A percentile compares a stretch with the other conserved stretches of the same genome.
Conservation (phyloP, 805 yeast genomes). For the Henningerozyma blattae region DNA sequence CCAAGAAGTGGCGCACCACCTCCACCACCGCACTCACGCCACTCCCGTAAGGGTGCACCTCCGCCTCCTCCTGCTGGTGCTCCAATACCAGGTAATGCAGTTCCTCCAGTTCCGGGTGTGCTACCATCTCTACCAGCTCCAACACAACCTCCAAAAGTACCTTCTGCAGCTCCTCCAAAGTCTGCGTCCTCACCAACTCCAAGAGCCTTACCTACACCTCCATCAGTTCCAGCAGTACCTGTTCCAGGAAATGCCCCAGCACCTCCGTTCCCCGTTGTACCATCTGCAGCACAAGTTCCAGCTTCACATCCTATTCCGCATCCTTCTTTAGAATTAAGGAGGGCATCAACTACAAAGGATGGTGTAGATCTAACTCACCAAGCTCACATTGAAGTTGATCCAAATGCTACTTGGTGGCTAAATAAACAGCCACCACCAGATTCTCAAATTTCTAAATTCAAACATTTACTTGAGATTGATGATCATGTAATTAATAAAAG, state of each 20-base stretch:
- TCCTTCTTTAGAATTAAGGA: not conserved
- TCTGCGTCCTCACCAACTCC: slow-evolving; percentile 2
- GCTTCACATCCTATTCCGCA: slow-evolving; percentile 9
- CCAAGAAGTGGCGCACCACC: slow-evolving; percentile 1
- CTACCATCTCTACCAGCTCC: slow-evolving; percentile 1
- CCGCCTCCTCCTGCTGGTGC: slow-evolving; percentile 16
- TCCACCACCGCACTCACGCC: slow-evolving; percentile 2
- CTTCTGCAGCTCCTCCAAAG: slow-evolving; percentile 7
- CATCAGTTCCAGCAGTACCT: slow-evolving; percentile 7
- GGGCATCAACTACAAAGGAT: not conserved
- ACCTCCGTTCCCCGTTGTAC: slow-evolving; percentile 5
- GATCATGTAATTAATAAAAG: slow-evolving; percentile 43
- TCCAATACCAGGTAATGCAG: not conserved
- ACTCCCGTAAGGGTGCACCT: slow-evolving; percentile 6
- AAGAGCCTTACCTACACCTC: slow-evolving; percentile 10
- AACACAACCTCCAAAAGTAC: slow-evolving; percentile 16
- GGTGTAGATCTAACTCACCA: not conserved
- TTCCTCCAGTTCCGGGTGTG: not conserved
- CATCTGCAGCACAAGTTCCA: slow-evolving; percentile 8
- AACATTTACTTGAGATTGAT: slow-evolving; percentile 41
- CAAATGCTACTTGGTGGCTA: slow-evolving; percentile 2
- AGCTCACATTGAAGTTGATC: not conserved
- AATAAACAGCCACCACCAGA: not conserved
- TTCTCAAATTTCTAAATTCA: not conserved
- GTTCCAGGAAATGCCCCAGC: slow-evolving; percentile 4